phyloP scores from a whole-genome alignment of 2,329 filamentous ascomycete genomes.

The Curvularia lunata region DNA sequence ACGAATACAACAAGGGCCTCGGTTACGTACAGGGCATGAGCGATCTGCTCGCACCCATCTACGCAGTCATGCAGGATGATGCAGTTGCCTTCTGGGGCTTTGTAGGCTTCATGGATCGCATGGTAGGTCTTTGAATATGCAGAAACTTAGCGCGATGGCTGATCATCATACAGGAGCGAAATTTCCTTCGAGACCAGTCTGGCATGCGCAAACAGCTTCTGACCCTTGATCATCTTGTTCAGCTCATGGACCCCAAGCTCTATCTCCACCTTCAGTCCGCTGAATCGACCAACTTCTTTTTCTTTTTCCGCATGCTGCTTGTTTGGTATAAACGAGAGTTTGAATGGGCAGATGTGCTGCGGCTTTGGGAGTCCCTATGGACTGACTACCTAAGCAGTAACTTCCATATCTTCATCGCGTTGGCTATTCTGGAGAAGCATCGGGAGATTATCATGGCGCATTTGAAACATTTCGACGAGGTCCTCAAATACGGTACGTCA shows the following conservation, averaged over 20 bases:
- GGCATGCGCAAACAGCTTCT: slow-evolving; percentile 93
- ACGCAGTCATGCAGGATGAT: slow-evolving; percentile 96
- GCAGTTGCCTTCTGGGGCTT: slow-evolving; percentile 97
- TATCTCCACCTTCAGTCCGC: slow-evolving; percentile 88
- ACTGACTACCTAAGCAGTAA: slow-evolving; percentile 87
- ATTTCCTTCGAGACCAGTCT: slow-evolving; percentile 93
- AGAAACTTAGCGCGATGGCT: slow-evolving; percentile 3
- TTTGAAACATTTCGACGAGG: slow-evolving; percentile 92
- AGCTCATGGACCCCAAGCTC: slow-evolving; percentile 94
- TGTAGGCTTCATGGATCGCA: slow-evolving; percentile 93
- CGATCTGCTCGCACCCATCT: slow-evolving; percentile 92
- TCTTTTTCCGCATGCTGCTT: slow-evolving; percentile 98
- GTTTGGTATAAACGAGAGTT: slow-evolving; percentile 99
- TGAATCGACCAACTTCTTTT: slow-evolving; percentile 98
- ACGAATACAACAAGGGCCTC: slow-evolving; percentile 94
- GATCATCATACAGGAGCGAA: slow-evolving; percentile 68
- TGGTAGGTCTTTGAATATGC: slow-evolving; percentile 58
- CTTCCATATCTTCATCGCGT: slow-evolving; percentile 92
- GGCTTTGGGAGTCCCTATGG: slow-evolving; percentile 93
- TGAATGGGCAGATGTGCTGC: slow-evolving; percentile 81
- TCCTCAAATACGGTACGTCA: slow-evolving; percentile 86
- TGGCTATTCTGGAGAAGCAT: slow-evolving; percentile 95
- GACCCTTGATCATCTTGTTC: slow-evolving; percentile 91
- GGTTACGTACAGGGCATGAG: slow-evolving; percentile 99
- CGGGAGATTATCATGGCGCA: slow-evolving; percentile 96